Conservation (phyloP, 2,329 filamentous ascomycete genomes). For the Rugonectria rugulosa region DNA sequence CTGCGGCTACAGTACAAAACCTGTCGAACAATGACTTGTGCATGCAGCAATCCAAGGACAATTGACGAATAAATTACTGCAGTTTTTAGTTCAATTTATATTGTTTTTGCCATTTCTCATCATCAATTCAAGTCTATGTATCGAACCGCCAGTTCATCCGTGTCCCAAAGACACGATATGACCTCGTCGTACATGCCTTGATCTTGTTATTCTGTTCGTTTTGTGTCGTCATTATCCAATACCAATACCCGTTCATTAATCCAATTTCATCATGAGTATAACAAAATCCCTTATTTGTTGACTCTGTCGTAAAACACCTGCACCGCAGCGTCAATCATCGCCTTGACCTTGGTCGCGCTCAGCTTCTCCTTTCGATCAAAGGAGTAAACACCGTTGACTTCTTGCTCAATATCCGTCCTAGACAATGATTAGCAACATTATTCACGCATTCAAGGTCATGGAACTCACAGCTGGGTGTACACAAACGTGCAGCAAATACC, state of each 20-base stretch:
- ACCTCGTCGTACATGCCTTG: too few species aligned
- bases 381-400: conserved; percentile 72
- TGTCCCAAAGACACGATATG: too few species aligned
- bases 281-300: conserved; percentile 6
- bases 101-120: too few species aligned
- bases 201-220: too few species aligned
- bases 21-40: too few species aligned
- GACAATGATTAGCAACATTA: too few species aligned
- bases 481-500: conserved; percentile 69
- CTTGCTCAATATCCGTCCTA: conserved; percentile 69
- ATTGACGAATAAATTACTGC: too few species aligned
- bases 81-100: too few species aligned
- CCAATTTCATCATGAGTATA: neutral
- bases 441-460: neutral
- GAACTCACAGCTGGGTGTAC: conserved; percentile 69
- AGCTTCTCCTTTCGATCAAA: conserved; percentile 69
- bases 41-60: too few species aligned
- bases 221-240: neutral
- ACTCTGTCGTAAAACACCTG: conserved; percentile 52
- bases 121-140: too few species aligned
- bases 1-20: too few species aligned
- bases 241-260: neutral
- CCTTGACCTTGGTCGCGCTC: conserved; percentile 62
- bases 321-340: conserved; percentile 62
- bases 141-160: too few species aligned